Base-by-base conservation (phyloP, 768 basidiomycete genomes). In the Lentinula aciculospora region DNA sequence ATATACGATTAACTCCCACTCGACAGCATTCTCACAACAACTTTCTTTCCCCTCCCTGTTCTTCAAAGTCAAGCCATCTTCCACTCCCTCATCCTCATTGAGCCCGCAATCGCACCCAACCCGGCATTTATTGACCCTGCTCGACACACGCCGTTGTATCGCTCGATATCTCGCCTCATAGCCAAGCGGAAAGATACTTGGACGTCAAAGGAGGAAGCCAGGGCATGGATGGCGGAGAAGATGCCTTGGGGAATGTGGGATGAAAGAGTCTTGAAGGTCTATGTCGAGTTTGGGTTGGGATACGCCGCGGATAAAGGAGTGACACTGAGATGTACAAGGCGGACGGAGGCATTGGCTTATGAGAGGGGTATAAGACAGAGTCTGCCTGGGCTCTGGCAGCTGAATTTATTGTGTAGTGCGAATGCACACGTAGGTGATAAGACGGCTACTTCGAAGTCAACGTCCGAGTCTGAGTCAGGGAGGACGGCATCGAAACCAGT, bases 191-290 rank as follows among this genome's bases (percentile, higher is more conserved):
- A 46, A 56, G 54, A 56, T 29, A 46, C 32, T 17, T 56, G 54
- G 54, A 15, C 40, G 5, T 44, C 40, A 17, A 42, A 36, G 13
- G 54, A 56, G 15, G 54, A 42, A 46, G 54, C 54, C 9, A 42
- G 29, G n/a, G 54, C 15, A 9, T 56, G 54, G 54, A 29, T 56
- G 39, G 32, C 10, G 25, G n/a, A 46, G 4, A 27, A 36, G 12
- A 23, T 56, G 15, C 54, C 54, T 3, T 56, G 54, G 54, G 27
- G 54, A 4, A 44, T 56, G 54, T 56, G 54, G 54, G 54, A 56
- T 27, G 44, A 29, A 15, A 46, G 44, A 21, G 54, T 56, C 25
- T 44, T 56, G 19, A 27, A 45, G 3, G 15, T 15, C 10, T 56
- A 44, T 46, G 54, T 56, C 19, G 54, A 44, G n/a, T 53, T 37